Evolutionary conservation across 805 yeast species (phyloP), one percentile per base, ranked within the genome.

Genomic region (Nakazawaea holstii): DNA sequence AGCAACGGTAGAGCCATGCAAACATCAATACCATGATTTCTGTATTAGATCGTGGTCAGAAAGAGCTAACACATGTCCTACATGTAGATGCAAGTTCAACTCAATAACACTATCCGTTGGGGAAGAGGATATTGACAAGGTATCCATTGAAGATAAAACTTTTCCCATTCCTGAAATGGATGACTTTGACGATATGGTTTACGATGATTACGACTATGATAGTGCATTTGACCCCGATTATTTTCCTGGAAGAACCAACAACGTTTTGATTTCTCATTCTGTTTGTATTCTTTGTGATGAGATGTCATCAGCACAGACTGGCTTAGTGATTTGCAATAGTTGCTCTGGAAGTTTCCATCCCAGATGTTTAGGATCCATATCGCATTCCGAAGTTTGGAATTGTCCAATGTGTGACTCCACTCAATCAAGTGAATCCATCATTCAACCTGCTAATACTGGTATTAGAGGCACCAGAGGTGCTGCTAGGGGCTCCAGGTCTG

Each of bases 331-430:
- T 14, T 66, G 70, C 46, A 50, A 51, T 4, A 62, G 62, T 15
- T 66, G 70, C 41, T 57, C 66, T 8, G 52, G 59, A 30, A 61
- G 63, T 15, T 65, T 56, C 49, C 70, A 66, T 47, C 49, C 58
- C 1, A 53, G 57, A 2, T 66, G 70, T 49, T 47, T 63, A 13
- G 66, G 66, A 10, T 47, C 57, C 26, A 43, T 55, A 14, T 37
- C 46, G 26, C 60, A 53, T 35, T 41, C 49, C 29, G 46, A 33
- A 7, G 32, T 49, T 8, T 65, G 59, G 52, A 56, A 56, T 35
- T 66, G 70, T 50, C 70, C 70, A 1, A 59, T 65, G 60, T 66
- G 70, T 49, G 69, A 66, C 35, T 53, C 59, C 11, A 38, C 52
- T 29, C 68, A 65, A 52, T 58, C 55, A 26, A 43, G 53, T 24